Evolutionary conservation across 495 filamentous ascomycete genomes (phyloP), one percentile per base, ranked within the genome.

Genomic region (Penicillium goetzii): DNA sequence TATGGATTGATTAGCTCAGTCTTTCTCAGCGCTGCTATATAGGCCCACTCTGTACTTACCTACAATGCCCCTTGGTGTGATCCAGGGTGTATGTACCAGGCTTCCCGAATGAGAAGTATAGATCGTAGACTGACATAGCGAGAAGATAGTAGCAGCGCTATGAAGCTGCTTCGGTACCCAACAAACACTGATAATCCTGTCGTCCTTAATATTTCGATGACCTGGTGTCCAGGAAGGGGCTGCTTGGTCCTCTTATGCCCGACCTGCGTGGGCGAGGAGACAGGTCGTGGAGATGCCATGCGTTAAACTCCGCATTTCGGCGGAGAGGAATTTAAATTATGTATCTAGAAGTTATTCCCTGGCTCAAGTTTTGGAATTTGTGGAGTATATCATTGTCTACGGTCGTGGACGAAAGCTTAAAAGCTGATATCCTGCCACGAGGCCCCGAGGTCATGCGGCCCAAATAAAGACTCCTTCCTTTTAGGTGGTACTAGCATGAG

Each of bases 71-170:
- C 21, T 38, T 17, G 26, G 57, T 38, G 14, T 59, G 57, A 38
- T 59, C 57, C 5, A 59, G 32, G 11, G 45, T 32, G 43, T 59
- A 59, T 2, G 57, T 59, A 19, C 57, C 57, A 1, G 57, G 57
- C 41, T 59, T 59, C 6, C 57, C 43, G 19, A 59, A 59, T 4
- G 57, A 17, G 12, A 59, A 59, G 30, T 34, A 59, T n/a, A 59
- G 57, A 34, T 59, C 57, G 34, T 59, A 59, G 21, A 59, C 57
- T 10, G 57, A 51, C 57, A 59, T 59, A 23, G 34, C 17, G 11
- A 47, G 38, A n/a, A n/a, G 26, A n/a, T 3, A 17, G 1, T 17
- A 28, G 50, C 14, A 32, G 11, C 10, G 50, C 15, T 17, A 17
- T 9, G 14, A 7, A 19, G 50, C 5, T 47, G n/a, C 9, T 25